Conservation (phyloP, 2,329 filamentous ascomycete species). For the Thelonectria olida region DNA sequence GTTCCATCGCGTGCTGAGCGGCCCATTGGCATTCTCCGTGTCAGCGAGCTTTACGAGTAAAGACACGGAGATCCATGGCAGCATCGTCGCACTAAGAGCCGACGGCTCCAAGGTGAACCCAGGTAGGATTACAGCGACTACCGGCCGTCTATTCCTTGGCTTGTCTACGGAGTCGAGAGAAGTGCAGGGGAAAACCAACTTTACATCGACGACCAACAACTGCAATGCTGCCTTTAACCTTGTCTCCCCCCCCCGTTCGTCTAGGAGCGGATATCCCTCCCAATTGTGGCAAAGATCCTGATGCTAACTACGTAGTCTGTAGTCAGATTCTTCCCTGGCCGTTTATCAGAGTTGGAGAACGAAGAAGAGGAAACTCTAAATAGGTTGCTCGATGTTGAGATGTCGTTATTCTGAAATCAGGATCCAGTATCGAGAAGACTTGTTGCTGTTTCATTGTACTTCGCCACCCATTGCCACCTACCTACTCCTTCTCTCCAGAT, state of each 20-base stretch:
- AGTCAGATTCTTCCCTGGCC: not conserved
- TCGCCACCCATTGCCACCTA: too few species aligned
- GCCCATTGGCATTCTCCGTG: not conserved
- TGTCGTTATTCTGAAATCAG: not conserved
- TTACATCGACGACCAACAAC: not conserved
- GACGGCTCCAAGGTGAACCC: constrained; percentile 1
- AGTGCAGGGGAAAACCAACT: too few species aligned
- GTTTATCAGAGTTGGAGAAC: too few species aligned
- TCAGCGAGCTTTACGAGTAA: not conserved
- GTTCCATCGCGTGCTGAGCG: not conserved
- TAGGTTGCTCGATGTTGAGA: not conserved
- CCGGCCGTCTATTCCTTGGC: not conserved
- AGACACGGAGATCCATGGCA: not conserved
- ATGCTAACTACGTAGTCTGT: not conserved
- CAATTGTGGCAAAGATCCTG: not conserved
- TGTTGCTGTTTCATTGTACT: not conserved
- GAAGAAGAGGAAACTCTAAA: not conserved
- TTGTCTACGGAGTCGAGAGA: not conserved
- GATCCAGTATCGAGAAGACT: not conserved
- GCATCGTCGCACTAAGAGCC: constrained; percentile 1
- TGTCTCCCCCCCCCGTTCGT: too few species aligned
- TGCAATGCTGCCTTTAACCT: not conserved
- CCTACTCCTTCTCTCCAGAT: too few species aligned
- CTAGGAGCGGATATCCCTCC: not conserved
- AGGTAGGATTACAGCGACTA: not conserved